phyloP scores from a whole-genome alignment of 345 rosid species.

The Lepidium sativum region DNA sequence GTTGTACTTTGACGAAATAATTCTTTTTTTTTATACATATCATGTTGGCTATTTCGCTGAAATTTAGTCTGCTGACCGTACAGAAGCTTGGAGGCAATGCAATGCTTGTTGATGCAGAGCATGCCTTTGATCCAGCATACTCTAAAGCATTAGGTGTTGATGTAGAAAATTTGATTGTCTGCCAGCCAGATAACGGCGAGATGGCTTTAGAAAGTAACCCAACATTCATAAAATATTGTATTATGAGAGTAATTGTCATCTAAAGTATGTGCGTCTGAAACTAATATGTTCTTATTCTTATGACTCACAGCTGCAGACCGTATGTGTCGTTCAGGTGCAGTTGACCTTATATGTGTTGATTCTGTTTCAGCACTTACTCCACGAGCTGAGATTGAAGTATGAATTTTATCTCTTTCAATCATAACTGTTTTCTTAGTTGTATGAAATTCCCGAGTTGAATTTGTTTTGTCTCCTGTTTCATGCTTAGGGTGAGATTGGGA shows the following conservation, averaged over 20 bases:
- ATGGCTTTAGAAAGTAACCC: constrained; percentile 87
- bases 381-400: constrained; percentile 95
- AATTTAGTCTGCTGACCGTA: constrained; percentile 19
- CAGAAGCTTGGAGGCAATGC: constrained; percentile 97
- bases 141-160: constrained; percentile 90
- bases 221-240: neutral
- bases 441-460: neutral
- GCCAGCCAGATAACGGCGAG: constrained; percentile 95
- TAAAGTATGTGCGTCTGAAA: neutral
- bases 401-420: neutral
- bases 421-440: neutral
- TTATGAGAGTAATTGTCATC: neutral
- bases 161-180: constrained; percentile 84
- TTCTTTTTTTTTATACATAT: constrained; percentile 1
- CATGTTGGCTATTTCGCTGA: neutral
- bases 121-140: constrained; percentile 96
- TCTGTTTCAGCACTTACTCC: constrained; percentile 98
- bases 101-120: constrained; percentile 99
- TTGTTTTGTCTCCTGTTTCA: neutral
- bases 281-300: constrained; percentile 18
- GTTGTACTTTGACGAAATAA: constrained; percentile 24
- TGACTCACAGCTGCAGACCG: constrained; percentile 80
- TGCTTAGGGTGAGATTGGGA: constrained; percentile 90
- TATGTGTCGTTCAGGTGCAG: constrained; percentile 95
- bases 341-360: constrained; percentile 92